Evolutionary conservation across 2,329 filamentous ascomycete species (phyloP), one percentile per base, ranked within the genome.

Genomic region (Fonsecaea pedrosoi): DNA sequence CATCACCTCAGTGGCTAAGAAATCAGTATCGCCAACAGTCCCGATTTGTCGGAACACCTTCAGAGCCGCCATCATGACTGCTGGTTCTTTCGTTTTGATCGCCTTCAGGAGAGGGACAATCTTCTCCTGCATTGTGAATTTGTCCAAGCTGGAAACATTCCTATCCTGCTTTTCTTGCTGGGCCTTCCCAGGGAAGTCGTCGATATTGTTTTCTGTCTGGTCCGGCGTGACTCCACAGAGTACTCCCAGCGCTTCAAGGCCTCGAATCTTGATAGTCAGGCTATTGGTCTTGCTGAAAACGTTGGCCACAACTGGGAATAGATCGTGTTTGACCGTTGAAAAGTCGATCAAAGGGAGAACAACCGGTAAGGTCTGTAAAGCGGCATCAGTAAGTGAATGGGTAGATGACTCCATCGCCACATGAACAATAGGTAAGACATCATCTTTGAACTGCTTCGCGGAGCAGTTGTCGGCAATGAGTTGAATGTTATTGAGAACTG

Each of bases 51-150:
- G 87, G 71, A 98, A 88, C 0, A 97, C 92, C 63, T 89, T 90
- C 38, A 98, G 83, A 0, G 93, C 90, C 5, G 94, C 94, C 83
- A 98, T 91, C 92, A 98, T 98, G 9, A 99, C 95, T 7, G 93
- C 94, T 0, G 95, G 95, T 77, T 99, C 95, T 76, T 97, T 98
- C 0, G 95, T 99, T 79, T 97, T 98, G 81, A 99, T 98, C 1
- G 85, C 93, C 75, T 92, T 93, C 68, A 99, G 84, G 4, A 98
- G 81, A 0, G 95, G 95, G 0, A 98, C 87, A 38, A 99, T 91
- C 81, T 97, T 98, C 77, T 99, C 95, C 77, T 99, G 95, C 81
- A 99, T 94, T 0, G 95, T 98, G 75, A 95, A 98, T 78, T 98
- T 98, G 81, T 99, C 95, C 34, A 99, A 82, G 2, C 94, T 94